A percentile compares a stretch with the other conserved stretches of the same genome.
These are phyloP conservation scores for Reticulascus tulasneorum DNA, from an alignment of 2,329 filamentous ascomycete genomes.

Conservation along the genomic window DNA sequence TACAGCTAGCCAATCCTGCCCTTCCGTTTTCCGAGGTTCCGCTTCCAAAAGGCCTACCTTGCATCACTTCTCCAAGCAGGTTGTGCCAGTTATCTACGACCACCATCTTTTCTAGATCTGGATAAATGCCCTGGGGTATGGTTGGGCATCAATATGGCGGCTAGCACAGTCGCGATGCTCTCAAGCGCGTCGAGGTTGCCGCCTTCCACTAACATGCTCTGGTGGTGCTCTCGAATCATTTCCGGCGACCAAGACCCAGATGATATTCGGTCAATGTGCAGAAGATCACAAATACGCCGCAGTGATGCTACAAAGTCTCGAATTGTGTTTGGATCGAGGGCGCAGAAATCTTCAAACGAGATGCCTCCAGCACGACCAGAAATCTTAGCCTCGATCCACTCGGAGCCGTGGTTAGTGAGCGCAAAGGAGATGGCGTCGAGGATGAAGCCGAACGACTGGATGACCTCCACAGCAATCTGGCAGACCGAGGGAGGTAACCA, in stretches of 20 bases:
- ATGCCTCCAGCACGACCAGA: too few species aligned
- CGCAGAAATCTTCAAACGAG: constrained; percentile 21
- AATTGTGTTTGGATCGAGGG: constrained; percentile 18
- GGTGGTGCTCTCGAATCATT: constrained; percentile 7
- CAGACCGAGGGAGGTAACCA: constrained; percentile 1
- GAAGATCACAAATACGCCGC: constrained; percentile 14
- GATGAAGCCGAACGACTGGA: constrained; percentile 11
- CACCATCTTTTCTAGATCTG: too few species aligned
- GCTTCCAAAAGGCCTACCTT: too few species aligned
- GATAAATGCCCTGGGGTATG: too few species aligned
- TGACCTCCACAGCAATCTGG: not conserved
- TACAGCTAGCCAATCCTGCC: too few species aligned
- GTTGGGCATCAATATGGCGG: constrained; percentile 5
- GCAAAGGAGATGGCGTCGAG: constrained; percentile 15
- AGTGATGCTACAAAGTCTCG: constrained; percentile 18
- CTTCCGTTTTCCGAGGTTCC: too few species aligned
- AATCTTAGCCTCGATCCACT: too few species aligned
- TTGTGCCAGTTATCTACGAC: too few species aligned
- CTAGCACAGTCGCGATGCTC: constrained; percentile 3
- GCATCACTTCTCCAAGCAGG: too few species aligned
- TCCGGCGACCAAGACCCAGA: constrained; percentile 4
- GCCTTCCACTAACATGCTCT: constrained; percentile 7
- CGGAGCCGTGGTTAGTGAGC: constrained; percentile 18
- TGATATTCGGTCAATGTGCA: constrained; percentile 10
- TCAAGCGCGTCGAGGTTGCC: constrained; percentile 7